A percentile compares a stretch with the other conserved stretches of the same genome.
These are phyloP conservation scores for Daedalea quercina DNA, from an alignment of 768 basidiomycete genomes.

Conservation along the genomic window DNA sequence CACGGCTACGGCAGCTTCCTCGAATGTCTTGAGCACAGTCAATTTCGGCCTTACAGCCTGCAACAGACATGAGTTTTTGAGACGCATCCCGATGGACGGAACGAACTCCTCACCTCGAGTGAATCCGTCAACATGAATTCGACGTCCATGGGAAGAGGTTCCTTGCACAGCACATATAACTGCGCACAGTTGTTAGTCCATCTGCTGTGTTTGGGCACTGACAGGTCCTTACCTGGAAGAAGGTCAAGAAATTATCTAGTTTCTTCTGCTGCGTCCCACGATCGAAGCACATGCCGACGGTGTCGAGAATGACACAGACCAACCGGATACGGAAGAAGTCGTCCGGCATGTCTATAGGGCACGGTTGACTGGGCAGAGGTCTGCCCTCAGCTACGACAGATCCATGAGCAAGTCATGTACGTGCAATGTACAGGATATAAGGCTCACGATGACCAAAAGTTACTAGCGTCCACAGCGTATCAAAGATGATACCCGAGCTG, in stretches of 20 bases:
- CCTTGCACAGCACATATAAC: conserved; percentile 90
- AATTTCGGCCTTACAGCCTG: conserved; percentile 87
- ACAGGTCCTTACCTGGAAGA: conserved; percentile 71
- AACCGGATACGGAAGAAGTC: conserved; percentile 94
- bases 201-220: not conserved
- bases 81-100: not conserved
- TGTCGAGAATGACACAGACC: conserved; percentile 88
- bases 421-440: not conserved
- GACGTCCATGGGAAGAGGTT: conserved; percentile 90
- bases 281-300: conserved; percentile 97
- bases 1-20: conserved; percentile 82
- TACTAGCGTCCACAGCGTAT: conserved; percentile 88
- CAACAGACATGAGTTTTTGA: conserved; percentile 3
- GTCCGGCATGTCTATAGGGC: conserved; percentile 83
- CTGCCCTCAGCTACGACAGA: conserved; percentile 70
- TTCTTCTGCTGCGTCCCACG: conserved; percentile 89
- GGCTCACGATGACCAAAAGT: conserved; percentile 93
- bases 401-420: conserved; percentile 5
- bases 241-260: conserved; percentile 84
- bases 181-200: conserved; percentile 15
- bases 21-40: conserved; percentile 60
- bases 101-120: conserved; percentile 55
- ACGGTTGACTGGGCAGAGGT: conserved; percentile 71
- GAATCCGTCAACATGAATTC: conserved; percentile 97
- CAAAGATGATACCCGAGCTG: conserved; percentile 85